Conservation (phyloP, 208 protist genomes). For the Balamuthia mandrillaris region DNA sequence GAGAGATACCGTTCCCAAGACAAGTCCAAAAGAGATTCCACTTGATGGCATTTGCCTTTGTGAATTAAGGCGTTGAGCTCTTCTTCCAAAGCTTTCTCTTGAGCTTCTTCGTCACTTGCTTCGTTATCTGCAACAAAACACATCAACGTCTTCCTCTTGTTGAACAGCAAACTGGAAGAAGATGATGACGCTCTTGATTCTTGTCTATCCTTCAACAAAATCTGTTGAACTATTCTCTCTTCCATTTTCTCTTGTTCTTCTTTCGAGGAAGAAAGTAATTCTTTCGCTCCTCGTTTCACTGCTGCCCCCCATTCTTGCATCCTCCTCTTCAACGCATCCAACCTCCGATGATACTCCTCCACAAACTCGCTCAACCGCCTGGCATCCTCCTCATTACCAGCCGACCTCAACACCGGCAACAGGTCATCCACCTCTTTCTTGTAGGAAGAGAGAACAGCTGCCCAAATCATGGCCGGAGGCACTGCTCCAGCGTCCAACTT, state of each 20-base stretch:
- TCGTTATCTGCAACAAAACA: conserved; percentile 10
- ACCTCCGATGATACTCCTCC: neutral
- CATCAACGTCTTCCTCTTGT: neutral
- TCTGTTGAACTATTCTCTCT: neutral
- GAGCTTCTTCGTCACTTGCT: neutral
- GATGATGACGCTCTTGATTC: neutral
- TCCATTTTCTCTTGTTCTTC: neutral
- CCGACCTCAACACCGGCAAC: neutral
- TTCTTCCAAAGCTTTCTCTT: neutral
- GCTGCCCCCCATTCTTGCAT: neutral
- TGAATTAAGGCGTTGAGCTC: neutral
- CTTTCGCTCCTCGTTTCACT: neutral
- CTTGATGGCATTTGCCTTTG: neutral
- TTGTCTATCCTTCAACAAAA: neutral
- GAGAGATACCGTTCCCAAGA: neutral
- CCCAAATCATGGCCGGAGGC: conserved; percentile 5
- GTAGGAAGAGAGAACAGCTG: neutral
- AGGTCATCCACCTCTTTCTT: neutral
- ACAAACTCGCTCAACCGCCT: neutral
- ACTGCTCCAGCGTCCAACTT: neutral
- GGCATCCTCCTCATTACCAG: neutral
- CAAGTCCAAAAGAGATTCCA: neutral
- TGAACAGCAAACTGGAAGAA: neutral
- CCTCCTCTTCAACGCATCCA: neutral
- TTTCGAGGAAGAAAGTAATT: neutral